Conservation (phyloP, 768 basidiomycete species). For the Pleurotus pulmonarius region DNA sequence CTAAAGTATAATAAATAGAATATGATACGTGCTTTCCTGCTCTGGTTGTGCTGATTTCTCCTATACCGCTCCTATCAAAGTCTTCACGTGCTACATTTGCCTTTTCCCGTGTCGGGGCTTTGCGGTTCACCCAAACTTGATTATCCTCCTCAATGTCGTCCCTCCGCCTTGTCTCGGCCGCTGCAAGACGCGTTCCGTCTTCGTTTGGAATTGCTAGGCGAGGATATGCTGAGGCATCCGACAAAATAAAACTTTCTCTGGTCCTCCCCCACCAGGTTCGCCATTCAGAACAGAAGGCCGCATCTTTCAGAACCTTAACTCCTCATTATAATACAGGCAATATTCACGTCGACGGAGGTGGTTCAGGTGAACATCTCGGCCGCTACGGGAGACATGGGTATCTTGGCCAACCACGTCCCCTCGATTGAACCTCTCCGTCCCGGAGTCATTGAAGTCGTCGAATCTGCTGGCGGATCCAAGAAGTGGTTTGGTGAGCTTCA, state of each 20-base stretch:
- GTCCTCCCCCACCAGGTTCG: constrained; percentile 93
- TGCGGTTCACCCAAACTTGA: background rate
- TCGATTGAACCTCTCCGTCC: constrained; percentile 95
- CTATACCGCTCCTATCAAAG: background rate
- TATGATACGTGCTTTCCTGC: background rate
- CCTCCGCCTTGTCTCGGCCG: constrained; percentile 65
- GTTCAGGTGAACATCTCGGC: constrained; percentile 95
- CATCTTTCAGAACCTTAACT: constrained; percentile 3
- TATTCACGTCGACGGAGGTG: constrained; percentile 89
- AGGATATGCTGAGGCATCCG: constrained; percentile 88
- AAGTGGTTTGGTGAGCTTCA: constrained; percentile 90
- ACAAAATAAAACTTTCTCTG: constrained; percentile 90
- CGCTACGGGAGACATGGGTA: constrained; percentile 97
- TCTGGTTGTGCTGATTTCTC: background rate
- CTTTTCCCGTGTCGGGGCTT: background rate
- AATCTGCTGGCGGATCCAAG: constrained; percentile 71
- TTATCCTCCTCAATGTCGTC: constrained; percentile 57
- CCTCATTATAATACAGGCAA: constrained; percentile 49
- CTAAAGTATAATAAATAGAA: background rate
- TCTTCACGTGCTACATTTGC: constrained; percentile 13
- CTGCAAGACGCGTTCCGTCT: constrained; percentile 55
- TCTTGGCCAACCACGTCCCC: constrained; percentile 97
- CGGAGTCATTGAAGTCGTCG: constrained; percentile 93
- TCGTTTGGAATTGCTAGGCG: constrained; percentile 55
- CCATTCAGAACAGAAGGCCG: constrained; percentile 12